Percentiles rank a stretch among this genome's conserved stretches.
These are phyloP conservation scores for Curvularia spicifera DNA, from an alignment of 2,329 filamentous ascomycete species.

Conservation along the genomic window DNA sequence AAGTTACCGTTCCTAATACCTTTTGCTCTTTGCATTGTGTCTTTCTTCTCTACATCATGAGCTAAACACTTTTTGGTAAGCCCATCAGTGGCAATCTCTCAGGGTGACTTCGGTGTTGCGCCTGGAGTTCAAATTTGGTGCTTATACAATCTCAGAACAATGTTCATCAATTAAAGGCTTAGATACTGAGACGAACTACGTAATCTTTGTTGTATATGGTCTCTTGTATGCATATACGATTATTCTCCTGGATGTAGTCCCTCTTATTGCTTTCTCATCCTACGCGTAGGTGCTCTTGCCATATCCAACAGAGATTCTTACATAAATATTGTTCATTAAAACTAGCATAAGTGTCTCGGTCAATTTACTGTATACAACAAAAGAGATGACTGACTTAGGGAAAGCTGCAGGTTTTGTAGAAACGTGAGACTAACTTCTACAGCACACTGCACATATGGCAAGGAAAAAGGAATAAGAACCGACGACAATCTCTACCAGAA, in stretches of 20 bases:
- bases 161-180: no score
- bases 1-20: no score
- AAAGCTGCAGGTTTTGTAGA: background rate
- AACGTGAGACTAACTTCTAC: background rate
- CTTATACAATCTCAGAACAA: background rate
- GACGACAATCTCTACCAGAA: background rate
- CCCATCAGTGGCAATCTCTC: no score
- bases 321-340: background rate
- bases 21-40: no score
- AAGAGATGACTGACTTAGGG: no score
- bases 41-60: no score
- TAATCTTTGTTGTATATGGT: no score
- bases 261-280: background rate
- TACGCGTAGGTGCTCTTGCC: background rate
- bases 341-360: background rate
- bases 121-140: background rate
- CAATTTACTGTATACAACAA: background rate
- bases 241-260: background rate
- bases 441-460: background rate
- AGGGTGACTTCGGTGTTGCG: no score
- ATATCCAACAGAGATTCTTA: background rate
- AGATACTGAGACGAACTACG: no score
- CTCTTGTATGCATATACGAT: background rate
- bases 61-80: no score
- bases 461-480: background rate